Evolutionary conservation across 2,329 filamentous ascomycete genomes (phyloP).

Genomic region (Colletotrichum plurivorum): DNA sequence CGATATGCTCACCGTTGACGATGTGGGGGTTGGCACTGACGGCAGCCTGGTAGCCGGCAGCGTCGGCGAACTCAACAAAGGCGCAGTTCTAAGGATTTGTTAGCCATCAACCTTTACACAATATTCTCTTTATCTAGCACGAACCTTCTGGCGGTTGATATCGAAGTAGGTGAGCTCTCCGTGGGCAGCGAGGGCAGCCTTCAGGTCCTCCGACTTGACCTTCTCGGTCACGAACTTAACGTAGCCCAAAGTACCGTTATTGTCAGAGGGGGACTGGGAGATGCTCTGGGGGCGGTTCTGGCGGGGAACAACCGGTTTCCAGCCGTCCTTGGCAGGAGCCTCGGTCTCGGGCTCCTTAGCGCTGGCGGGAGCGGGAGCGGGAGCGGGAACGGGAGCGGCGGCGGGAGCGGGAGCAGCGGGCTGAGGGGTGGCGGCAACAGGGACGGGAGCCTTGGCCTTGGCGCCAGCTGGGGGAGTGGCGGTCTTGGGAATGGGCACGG

Average conservation of each 20-base stretch:
- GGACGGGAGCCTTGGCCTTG: constrained; percentile 67
- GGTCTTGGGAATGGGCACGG: constrained; percentile 71
- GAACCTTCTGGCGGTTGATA: constrained; percentile 86
- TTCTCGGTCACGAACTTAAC: constrained; percentile 97
- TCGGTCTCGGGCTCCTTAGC: constrained; percentile 60
- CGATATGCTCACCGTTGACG: constrained; percentile 85
- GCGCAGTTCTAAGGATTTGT: constrained; percentile 82
- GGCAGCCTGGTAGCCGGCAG: constrained; percentile 86
- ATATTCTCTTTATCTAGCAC: constrained; percentile 40
- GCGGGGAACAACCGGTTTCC: constrained; percentile 93
- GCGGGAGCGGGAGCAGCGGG: constrained; percentile 57
- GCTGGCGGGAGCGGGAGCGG: constrained; percentile 51
- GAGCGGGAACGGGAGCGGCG: constrained; percentile 54
- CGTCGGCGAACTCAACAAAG: constrained; percentile 91
- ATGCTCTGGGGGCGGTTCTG: constrained; percentile 81
- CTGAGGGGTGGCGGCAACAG: constrained; percentile 58
- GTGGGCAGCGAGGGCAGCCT: constrained; percentile 77
- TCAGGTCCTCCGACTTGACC: constrained; percentile 82
- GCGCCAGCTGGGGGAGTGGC: constrained; percentile 65
- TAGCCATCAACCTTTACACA: constrained; percentile 42
- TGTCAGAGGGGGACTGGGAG: constrained; percentile 72
- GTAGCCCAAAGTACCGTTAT: constrained; percentile 86
- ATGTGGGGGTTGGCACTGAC: constrained; percentile 87
- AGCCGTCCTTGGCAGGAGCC: constrained; percentile 69
- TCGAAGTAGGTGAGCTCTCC: constrained; percentile 82